phyloP scores from a whole-genome alignment of 2,329 filamentous ascomycete species.

The Fusarium nodosum region DNA sequence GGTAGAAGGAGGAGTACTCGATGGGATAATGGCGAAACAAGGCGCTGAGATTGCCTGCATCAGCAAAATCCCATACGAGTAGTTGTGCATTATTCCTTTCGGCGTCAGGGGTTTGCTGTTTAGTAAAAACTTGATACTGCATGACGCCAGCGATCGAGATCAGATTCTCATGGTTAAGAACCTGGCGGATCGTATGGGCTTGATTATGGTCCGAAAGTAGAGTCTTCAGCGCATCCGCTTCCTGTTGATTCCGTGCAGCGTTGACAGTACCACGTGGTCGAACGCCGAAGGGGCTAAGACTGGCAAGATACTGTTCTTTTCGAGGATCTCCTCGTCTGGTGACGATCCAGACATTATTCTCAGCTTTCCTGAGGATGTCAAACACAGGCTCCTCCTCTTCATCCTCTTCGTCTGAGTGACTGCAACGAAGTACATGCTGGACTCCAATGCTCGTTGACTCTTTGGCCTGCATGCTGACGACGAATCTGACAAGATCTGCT shows the following conservation, averaged over 20 bases:
- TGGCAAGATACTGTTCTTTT: slow-evolving; percentile 54
- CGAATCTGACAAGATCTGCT: slow-evolving; percentile 2
- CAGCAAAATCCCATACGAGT: slow-evolving; percentile 66
- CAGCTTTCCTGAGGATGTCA: slow-evolving; percentile 51
- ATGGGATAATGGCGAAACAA: slow-evolving; percentile 54
- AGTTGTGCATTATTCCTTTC: slow-evolving; percentile 48
- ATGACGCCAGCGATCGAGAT: slow-evolving; percentile 60
- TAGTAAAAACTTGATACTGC: slow-evolving; percentile 40
- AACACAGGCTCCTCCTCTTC: slow-evolving; percentile 42
- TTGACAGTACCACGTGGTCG: slow-evolving; percentile 8
- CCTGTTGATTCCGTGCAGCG: slow-evolving; percentile 32
- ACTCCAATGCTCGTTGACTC: neutral
- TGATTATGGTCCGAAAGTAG: slow-evolving; percentile 46
- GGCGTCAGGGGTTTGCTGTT: slow-evolving; percentile 15
- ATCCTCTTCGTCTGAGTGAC: neutral
- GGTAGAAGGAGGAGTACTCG: slow-evolving; percentile 50
- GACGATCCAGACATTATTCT: slow-evolving; percentile 53
- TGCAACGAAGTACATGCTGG: neutral
- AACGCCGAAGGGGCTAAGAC: slow-evolving; percentile 28
- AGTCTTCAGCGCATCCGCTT: slow-evolving; percentile 44
- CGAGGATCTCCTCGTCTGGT: slow-evolving; percentile 47
- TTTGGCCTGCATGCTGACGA: slow-evolving; percentile 21
- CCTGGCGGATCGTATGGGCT: slow-evolving; percentile 49
- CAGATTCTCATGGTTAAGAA: slow-evolving; percentile 66
- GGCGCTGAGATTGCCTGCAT: slow-evolving; percentile 63